Evolutionary conservation across 2,329 filamentous ascomycete genomes (phyloP), one percentile per base, ranked within the genome.

Genomic region (Chaetomiaceae sp.): DNA sequence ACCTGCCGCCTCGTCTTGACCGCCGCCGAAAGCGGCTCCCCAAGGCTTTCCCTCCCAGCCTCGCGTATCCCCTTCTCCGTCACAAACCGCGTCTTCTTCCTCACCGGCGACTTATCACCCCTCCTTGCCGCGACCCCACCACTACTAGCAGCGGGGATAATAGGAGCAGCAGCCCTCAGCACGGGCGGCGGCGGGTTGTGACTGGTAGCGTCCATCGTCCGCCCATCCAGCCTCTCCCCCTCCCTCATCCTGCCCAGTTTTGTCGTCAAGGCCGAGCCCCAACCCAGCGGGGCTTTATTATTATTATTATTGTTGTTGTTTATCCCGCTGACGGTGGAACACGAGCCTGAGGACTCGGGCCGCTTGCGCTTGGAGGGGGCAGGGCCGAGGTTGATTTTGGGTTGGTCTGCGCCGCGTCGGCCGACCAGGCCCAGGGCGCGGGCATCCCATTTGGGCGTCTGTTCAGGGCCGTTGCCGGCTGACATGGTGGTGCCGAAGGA

Each of bases 41-140:
- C 83, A 2, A 90, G 66, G 64, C 86, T 90, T 64, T 90, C 87
- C 55, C 86, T 75, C 1, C 87, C 87, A 4, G 87, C 87, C 68
- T 89, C 86, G 50, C 83, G 80, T 57, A 91, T 90, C 0, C 87
- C 87, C 66, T 85, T 88, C 37, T 84, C 82, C 23, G 87, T 89
- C 36, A 90, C 79, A 64, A 91, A 90, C n/a, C 87, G 76, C 47
- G 87, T 90, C 75, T 89, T 89, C 71, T 89, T 86, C 60, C 80
- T 75, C 29, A 82, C 76, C 0, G 80, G 81, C 64, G 64, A 76
- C 59, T 56, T 66, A 46, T 68, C 62, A 5, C 67, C 54, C 65
- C 48, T 49, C 38, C 48, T 14, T 9, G 49, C 33, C 44, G 63
- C 64, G 38, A 8, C 33, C 2, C 57, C 66, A 59, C 65, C 64